These are phyloP conservation scores for Rhinocladiella similis DNA, from an alignment of 2,329 filamentous ascomycete genomes.

Conservation along the genomic window DNA sequence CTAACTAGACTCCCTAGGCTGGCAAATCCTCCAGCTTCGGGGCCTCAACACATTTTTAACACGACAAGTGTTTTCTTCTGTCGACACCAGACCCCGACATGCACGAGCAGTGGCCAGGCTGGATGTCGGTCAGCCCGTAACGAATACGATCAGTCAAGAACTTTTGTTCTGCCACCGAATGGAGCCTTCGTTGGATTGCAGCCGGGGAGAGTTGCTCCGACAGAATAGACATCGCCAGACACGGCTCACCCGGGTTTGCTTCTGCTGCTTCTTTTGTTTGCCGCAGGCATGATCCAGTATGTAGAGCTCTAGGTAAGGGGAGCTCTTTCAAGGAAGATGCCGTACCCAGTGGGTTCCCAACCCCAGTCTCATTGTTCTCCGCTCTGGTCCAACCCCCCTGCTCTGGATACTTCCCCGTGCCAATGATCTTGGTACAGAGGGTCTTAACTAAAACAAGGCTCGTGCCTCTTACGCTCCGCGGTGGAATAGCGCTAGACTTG, in stretches of 20 bases:
- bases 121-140: no score
- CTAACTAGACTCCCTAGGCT: background rate
- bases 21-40: no score
- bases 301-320: background rate
- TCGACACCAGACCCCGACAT: background rate
- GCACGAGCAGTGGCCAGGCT: background rate
- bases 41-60: no score
- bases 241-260: background rate
- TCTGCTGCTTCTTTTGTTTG: no score
- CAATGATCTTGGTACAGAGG: slow-evolving; percentile 1
- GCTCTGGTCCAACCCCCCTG: background rate
- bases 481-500: background rate
- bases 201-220: background rate
- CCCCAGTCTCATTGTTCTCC: background rate
- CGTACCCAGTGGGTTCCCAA: background rate
- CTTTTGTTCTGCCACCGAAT: no score
- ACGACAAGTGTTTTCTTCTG: background rate
- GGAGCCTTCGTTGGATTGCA: no score
- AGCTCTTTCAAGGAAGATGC: background rate
- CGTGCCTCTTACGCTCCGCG: background rate
- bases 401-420: background rate
- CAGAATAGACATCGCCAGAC: background rate
- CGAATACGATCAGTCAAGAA: no score
- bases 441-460: slow-evolving; percentile 2
- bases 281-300: background rate